phyloP scores from a whole-genome alignment of 352 stramenopile species.

The Phytophthora megakarya region DNA sequence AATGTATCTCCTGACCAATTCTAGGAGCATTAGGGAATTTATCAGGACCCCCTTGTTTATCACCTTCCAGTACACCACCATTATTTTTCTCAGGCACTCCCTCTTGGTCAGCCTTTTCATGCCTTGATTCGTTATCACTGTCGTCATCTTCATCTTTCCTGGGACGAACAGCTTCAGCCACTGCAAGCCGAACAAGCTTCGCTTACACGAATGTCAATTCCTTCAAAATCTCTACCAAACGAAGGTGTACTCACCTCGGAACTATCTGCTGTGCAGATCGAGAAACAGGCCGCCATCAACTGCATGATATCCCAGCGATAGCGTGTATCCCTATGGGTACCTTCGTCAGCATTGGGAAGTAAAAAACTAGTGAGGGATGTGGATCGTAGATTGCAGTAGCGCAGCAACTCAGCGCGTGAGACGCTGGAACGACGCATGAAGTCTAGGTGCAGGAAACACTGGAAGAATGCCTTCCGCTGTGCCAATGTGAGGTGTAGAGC shows the following conservation, averaged over 20 bases:
- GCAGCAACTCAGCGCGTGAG: constrained; percentile 54
- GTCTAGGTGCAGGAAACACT: constrained; percentile 67
- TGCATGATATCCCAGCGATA: constrained; percentile 70
- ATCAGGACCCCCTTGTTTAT: not conserved
- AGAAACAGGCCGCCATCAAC: constrained; percentile 57
- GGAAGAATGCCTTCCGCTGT: constrained; percentile 67
- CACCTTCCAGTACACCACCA: not conserved
- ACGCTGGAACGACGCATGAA: constrained; percentile 58
- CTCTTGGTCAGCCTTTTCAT: constrained; percentile 7
- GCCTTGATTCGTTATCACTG: constrained; percentile 12
- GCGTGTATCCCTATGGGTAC: constrained; percentile 41
- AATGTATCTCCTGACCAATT: constrained; percentile 39
- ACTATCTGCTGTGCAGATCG: constrained; percentile 56
- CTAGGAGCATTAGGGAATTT: not conserved
- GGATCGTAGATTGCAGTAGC: constrained; percentile 54
- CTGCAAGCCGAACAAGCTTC: constrained; percentile 34
- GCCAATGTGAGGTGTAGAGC: constrained; percentile 52
- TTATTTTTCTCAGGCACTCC: not conserved
- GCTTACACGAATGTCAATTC: not conserved
- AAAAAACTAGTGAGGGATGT: constrained; percentile 43
- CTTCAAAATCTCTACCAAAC: not conserved
- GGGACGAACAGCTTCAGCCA: constrained; percentile 22
- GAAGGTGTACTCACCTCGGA: constrained; percentile 25
- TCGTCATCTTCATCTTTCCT: constrained; percentile 5
- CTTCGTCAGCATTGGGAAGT: constrained; percentile 35